Base-by-base conservation (phyloP, 805 yeast species). In the Schizosaccharomyces osmophilus region DNA sequence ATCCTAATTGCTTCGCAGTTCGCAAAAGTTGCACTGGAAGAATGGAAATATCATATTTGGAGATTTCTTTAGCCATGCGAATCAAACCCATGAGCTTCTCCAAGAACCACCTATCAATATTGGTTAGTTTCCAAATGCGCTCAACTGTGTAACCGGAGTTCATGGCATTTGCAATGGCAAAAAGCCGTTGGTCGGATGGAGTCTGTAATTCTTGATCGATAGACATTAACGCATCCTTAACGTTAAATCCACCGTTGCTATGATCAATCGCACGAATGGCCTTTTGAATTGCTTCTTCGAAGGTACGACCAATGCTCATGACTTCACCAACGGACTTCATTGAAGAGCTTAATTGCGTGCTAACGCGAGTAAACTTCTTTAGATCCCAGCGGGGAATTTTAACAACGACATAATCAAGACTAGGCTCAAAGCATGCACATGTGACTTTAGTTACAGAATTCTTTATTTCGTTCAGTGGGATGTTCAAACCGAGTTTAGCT, bases 251-350 rank as follows among this genome's bases (percentile, higher is more conserved):
- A 68, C 88, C 76, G 77, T 93, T 93, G 65, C 85, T 94, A 73
- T 93, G 90, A 71, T 93, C 98, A 42, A 95, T 88, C 19, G 95
- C 85, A 73, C 98, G 81, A 67, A 93, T 88, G 63, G 97, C 98
- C 75, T 90, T 90, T 73, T 93, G 67, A 79, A 90, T 84, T 43
- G 96, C 85, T 76, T 90, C 98, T 77, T 90, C 98, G 71, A 90
- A 90, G 65, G 83, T 90, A 75, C 98, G 84, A 70, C 98, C 98
- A 70, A 90, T 93, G 58, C 96, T 94, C 98, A 90, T 90, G 63
- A 90, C 98, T 75, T 90, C 98, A 73, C 98, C 98, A 62, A 90
- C 98, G 63, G 97, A 89, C 74, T 90, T 90, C 98, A 90, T 90
- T 55, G 97, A 82, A 9, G 95, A 86, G 59, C 96, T 95, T 70